Evolutionary conservation across 2,329 filamentous ascomycete genomes (phyloP), one percentile per base, ranked within the genome.

Genomic region (Aspergillus pseudoterreus): DNA sequence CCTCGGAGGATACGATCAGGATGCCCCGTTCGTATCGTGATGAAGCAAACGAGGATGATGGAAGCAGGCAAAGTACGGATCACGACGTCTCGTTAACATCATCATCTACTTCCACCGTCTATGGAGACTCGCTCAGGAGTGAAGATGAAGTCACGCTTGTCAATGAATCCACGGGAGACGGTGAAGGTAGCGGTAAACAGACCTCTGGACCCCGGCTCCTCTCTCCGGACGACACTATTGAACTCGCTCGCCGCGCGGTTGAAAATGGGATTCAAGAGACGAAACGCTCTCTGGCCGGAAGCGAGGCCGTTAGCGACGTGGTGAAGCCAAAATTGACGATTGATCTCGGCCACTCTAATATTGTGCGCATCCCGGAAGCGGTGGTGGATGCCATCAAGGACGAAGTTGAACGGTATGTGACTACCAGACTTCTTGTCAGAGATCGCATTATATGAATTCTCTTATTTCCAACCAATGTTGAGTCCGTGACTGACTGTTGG

Each of bases 321-420:
- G 69, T 77, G 49, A 74, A 74, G 57, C 74, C 74, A 9, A 78
- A 77, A 52, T 61, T 80, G 54, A 79, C 76, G 1, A 74, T 80
- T 52, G 75, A 80, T 55, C 63, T 80, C 60, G 77, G 76, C 14
- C 73, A 78, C 61, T 75, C 74, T 12, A 73, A 72, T 50, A 77
- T 80, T 53, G 69, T 66, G 32, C 69, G 71, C 50, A 73, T 80
- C 51, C 78, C 78, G 1, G 73, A 75, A 49, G 71, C 75, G 33
- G 75, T 80, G 24, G 72, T 79, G 11, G 75, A 78, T 59, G 71
- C 78, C 43, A 76, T 80, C 52, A 78, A 78, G 59, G 71, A 78
- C 59, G 77, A 80, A 57, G 77, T 80, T 43, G 77, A 78, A 65
- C 70, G 75, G 76, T 78, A 61, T 54, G 68, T 60, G 33, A 6